These are phyloP conservation scores for Thuidium tamariscinum DNA, from an alignment of 225 moss, liverwort and hornwort species.

Conservation along the genomic window DNA sequence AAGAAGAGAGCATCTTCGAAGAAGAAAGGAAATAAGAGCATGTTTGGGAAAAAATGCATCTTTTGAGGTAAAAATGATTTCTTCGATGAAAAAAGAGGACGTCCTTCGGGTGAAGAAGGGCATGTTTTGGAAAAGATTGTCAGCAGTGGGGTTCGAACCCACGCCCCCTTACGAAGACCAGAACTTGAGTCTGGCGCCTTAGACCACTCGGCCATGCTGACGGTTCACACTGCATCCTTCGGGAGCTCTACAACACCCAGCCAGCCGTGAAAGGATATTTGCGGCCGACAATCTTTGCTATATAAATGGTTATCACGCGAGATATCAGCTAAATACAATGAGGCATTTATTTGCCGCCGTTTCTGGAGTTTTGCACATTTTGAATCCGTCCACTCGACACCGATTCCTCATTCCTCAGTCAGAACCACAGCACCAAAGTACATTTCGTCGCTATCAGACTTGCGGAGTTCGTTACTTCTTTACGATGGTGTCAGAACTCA, in stretches of 20 bases:
- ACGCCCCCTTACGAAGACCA: conserved; percentile 54
- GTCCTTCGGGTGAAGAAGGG: no score
- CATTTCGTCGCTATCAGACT: background rate
- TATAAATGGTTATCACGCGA: fast-evolving
- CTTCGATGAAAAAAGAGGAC: no score
- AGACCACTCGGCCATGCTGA: conserved; percentile 54
- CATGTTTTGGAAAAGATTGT: background rate
- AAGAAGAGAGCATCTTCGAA: no score
- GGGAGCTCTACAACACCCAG: no score
- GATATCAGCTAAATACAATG: background rate
- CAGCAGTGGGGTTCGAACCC: conserved; percentile 55
- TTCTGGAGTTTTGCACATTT: background rate
- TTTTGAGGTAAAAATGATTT: background rate
- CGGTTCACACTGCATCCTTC: no score
- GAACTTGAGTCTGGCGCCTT: conserved; percentile 59
- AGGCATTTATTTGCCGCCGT: background rate
- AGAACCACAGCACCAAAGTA: background rate
- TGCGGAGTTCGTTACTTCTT: background rate
- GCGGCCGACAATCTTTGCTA: no score
- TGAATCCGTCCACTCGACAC: background rate
- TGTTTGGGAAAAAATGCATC: no score
- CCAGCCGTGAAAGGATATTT: no score
- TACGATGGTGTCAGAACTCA: background rate
- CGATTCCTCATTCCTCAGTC: background rate
- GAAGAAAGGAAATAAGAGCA: no score